Conservation (phyloP, 192 early-diverging fungal species). For the Rhizophlyctis rosea region DNA sequence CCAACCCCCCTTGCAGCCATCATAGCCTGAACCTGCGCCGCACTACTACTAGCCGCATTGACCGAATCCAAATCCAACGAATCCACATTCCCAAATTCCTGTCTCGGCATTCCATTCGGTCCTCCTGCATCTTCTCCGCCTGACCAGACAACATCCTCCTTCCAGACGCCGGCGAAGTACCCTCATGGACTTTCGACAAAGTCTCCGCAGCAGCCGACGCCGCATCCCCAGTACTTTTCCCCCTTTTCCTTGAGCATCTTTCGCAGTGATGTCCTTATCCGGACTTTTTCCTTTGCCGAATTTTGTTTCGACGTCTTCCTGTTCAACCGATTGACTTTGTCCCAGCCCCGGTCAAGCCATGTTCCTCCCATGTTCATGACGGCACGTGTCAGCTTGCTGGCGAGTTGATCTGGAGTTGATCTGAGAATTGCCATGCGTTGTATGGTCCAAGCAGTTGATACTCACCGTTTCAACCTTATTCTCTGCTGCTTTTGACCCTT, state of each 20-base stretch:
- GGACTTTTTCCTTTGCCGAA: slow-evolving; percentile 27
- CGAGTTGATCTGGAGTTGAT: too few species aligned
- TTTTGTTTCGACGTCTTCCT: slow-evolving; percentile 27
- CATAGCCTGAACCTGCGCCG: too few species aligned
- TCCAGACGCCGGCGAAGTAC: slow-evolving; percentile 5
- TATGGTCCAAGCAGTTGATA: slow-evolving; percentile 29
- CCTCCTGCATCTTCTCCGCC: slow-evolving; percentile 42
- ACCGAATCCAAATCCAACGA: too few species aligned
- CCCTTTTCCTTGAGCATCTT: slow-evolving; percentile 22
- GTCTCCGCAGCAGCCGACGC: slow-evolving; percentile 25
- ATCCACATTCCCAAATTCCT: too few species aligned
- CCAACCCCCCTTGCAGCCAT: too few species aligned
- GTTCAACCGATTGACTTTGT: slow-evolving; percentile 60
- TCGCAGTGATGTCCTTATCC: slow-evolving; percentile 40
- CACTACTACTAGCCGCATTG: too few species aligned
- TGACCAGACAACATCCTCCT: slow-evolving; percentile 35
- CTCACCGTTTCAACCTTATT: slow-evolving; percentile 13
- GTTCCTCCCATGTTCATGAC: slow-evolving; percentile 70
- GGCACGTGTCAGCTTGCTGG: slow-evolving; percentile 58
- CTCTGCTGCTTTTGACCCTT: not conserved
- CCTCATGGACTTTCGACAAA: not conserved
- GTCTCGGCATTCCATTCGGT: too few species aligned
- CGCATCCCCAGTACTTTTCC: slow-evolving; percentile 16
- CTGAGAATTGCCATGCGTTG: slow-evolving; percentile 63
- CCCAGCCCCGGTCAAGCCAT: slow-evolving; percentile 69